Evolutionary conservation across 495 filamentous ascomycete genomes (phyloP).

Genomic region (Penicillium paxilli): DNA sequence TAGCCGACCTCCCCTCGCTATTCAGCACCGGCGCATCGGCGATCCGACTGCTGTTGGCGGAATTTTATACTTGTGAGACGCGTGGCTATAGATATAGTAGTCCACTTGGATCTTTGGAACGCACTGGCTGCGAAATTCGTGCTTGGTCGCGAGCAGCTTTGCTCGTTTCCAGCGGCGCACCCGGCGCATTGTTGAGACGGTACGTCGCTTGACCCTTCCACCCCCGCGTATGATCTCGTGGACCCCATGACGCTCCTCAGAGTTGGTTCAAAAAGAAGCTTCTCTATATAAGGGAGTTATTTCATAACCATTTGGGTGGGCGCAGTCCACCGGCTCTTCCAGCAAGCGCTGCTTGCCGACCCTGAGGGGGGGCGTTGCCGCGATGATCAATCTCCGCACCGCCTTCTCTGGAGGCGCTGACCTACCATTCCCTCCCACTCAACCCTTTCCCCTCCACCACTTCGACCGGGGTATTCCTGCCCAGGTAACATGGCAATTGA

Average conservation of each 20-base stretch:
- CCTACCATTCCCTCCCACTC: conserved; percentile 25
- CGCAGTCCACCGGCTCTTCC: conserved; percentile 25
- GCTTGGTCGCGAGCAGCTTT: conserved; percentile 42
- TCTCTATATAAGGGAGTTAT: background rate
- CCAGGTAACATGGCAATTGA: conserved; percentile 27
- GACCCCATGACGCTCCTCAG: too few relatives aligned
- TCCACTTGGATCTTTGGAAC: conserved; percentile 11
- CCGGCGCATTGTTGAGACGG: conserved; percentile 48
- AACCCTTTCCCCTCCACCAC: conserved; percentile 15
- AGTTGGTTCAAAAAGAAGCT: background rate
- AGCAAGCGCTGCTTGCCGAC: conserved; percentile 23
- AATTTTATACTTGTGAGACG: conserved; percentile 16
- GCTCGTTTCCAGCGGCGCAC: conserved; percentile 32
- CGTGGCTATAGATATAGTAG: conserved; percentile 10
- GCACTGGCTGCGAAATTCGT: conserved; percentile 33
- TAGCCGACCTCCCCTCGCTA: conserved; percentile 35
- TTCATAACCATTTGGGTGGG: conserved; percentile 11
- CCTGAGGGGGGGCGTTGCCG: conserved; percentile 35
- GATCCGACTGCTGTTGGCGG: conserved; percentile 12
- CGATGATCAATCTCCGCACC: conserved; percentile 52
- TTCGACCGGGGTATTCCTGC: background rate
- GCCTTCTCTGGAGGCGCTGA: conserved; percentile 41
- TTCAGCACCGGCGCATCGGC: conserved; percentile 22
- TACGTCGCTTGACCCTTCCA: conserved; percentile 35
- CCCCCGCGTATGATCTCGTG: conserved; percentile 5